Evolutionary conservation across 2,329 filamentous ascomycete species (phyloP), one percentile per base, ranked within the genome.

Genomic region (Akanthomyces dipterigenus): DNA sequence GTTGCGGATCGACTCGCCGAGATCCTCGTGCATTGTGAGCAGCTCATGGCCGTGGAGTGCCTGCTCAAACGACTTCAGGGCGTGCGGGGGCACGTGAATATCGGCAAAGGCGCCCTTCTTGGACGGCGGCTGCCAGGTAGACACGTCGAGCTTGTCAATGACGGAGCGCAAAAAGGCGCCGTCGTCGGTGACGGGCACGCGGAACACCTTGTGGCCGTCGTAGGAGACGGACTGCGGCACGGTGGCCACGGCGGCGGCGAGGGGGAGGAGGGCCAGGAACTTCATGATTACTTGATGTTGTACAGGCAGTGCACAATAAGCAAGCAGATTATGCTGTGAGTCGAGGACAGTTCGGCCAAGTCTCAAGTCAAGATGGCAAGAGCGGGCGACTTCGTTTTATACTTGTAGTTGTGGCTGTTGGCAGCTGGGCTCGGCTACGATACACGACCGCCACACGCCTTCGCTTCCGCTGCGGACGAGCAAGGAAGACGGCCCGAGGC

Each of bases 171-270:
- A 65, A 22, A 66, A 66, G 18, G 36, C 16, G 45, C 58, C 62
- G 54, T 75, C 66, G 48, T 72, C 64, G 20, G 70, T 69, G 40
- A 75, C 72, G 8, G 73, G 68, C n/a, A 80, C 67, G 22, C 77
- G 76, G 56, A 76, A 73, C n/a, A 77, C 77, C 64, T 78, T 77
- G 70, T 76, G 77, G 4, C 77, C 77, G 58, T 76, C 69, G 61
- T 80, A 81, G 0, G 73, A 73, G 5, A 76, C 68, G 11, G 40
- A 7, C 38, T 62, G 57, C 5, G 61, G 60, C 34, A 61, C 6
- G n/a, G 59, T 64, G 20, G 64, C 61, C 26, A 63, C 54, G 20
- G 54, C 60, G 16, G 55, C 43, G 5, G 55, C 55, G 22, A 57
- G 24, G n/a, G 55, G 55, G 12, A 49, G 43, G 5, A 49, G 20